A percentile compares a stretch with the other conserved stretches of the same genome.
phyloP scores from a whole-genome alignment of 192 early-diverging fungal genomes.

The Gorgonomyces haynaldii region DNA sequence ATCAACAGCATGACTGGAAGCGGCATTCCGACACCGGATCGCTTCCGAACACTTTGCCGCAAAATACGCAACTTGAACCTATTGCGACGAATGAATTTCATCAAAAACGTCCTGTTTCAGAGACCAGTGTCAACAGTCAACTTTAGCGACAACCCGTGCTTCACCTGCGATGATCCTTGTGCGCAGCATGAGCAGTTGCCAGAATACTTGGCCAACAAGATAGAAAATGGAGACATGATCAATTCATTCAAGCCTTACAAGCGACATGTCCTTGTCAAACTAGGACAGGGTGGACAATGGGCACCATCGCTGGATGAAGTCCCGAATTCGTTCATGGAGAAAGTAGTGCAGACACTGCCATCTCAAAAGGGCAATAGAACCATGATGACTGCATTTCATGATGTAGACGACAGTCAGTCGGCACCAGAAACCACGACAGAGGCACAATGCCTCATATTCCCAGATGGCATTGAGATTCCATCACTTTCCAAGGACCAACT shows the following conservation, averaged over 20 bases:
- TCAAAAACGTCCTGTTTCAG: background rate
- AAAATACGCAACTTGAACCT: too few relatives aligned
- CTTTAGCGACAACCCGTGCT: conserved; percentile 31
- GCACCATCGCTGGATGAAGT: conserved; percentile 21
- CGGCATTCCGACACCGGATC: too few relatives aligned
- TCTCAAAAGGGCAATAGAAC: background rate
- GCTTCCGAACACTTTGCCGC: too few relatives aligned
- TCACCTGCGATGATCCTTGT: conserved; percentile 25
- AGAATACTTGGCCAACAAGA: conserved; percentile 22
- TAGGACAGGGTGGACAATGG: conserved; percentile 20
- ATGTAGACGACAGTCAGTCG: background rate
- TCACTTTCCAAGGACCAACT: conserved; percentile 4
- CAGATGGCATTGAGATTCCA: background rate
- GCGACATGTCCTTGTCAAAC: conserved; percentile 28
- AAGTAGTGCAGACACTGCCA: background rate
- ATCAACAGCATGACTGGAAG: too few relatives aligned
- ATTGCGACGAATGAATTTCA: background rate
- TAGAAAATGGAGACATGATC: conserved; percentile 16
- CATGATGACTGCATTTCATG: conserved; percentile 1
- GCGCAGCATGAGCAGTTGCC: conserved; percentile 24
- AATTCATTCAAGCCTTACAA: conserved; percentile 35
- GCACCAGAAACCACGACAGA: background rate
- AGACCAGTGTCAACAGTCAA: conserved; percentile 3
- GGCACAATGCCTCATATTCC: background rate
- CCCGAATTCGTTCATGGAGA: conserved; percentile 7